Evolutionary conservation across 2,329 filamentous ascomycete species (phyloP).

Genomic region (Curvularia sp.): DNA sequence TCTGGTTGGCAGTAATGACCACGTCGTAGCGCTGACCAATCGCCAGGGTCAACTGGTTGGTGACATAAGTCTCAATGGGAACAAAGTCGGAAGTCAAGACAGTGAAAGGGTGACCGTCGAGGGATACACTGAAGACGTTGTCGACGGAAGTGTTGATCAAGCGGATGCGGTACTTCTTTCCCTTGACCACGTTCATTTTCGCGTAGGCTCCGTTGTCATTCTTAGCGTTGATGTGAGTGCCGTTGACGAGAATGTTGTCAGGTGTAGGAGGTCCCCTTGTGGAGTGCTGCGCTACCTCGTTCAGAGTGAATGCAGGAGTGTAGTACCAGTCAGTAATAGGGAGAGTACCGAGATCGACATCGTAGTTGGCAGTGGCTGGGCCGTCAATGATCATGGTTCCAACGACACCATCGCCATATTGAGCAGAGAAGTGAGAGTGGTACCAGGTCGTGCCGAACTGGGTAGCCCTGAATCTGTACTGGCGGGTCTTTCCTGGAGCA

Average conservation of each 20-base stretch:
- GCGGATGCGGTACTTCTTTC: conserved; percentile 64
- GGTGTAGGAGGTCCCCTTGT: conserved; percentile 43
- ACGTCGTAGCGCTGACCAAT: conserved; percentile 57
- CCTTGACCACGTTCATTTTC: conserved; percentile 50
- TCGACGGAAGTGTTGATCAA: conserved; percentile 62
- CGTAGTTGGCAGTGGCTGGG: conserved; percentile 55
- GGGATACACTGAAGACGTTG: conserved; percentile 41
- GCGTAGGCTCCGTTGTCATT: conserved; percentile 47
- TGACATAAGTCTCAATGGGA: conserved; percentile 51
- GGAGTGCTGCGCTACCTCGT: conserved; percentile 43
- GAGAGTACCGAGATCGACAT: conserved; percentile 67
- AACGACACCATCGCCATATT: conserved; percentile 54
- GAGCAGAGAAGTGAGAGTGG: conserved; percentile 53
- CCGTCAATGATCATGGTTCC: conserved; percentile 53
- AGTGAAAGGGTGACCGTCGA: conserved; percentile 52
- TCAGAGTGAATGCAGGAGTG: conserved; percentile 40
- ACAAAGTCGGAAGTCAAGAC: conserved; percentile 55
- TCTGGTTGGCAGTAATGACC: conserved; percentile 55
- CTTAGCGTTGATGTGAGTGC: conserved; percentile 59
- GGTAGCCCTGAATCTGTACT: conserved; percentile 65
- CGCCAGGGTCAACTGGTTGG: conserved; percentile 40
- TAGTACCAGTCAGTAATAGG: conserved; percentile 70
- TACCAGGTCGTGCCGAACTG: conserved; percentile 57
- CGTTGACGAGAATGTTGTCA: conserved; percentile 61
- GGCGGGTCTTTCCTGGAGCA: conserved; percentile 62